phyloP scores from a whole-genome alignment of 2,329 filamentous ascomycete genomes.

The Scytalidium sp. region DNA sequence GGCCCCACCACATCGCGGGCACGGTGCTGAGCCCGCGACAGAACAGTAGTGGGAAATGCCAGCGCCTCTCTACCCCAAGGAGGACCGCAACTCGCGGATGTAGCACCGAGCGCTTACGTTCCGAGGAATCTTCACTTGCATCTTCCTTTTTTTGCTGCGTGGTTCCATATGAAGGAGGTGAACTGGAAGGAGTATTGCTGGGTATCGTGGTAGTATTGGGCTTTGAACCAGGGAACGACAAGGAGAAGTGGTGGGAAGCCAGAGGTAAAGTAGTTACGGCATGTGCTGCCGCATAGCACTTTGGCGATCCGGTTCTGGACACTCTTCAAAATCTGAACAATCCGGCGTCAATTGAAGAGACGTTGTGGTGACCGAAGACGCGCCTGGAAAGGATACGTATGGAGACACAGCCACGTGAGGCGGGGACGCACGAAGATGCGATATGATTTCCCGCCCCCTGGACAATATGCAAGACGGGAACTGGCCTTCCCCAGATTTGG shows the following conservation, averaged over 20 bases:
- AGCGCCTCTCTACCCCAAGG: conserved; percentile 67
- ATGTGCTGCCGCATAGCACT: conserved; percentile 32
- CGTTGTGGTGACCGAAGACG: neutral
- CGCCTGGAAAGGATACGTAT: neutral
- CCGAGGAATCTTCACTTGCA: conserved; percentile 16
- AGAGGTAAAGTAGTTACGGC: conserved; percentile 26
- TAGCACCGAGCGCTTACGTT: conserved; percentile 42
- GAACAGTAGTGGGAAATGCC: conserved; percentile 71
- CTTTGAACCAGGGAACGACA: neutral
- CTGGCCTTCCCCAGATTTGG: neutral
- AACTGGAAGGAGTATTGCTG: neutral
- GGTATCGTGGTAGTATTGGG: neutral
- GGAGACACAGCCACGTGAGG: neutral
- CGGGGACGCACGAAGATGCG: neutral
- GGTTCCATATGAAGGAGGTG: conserved; percentile 8
- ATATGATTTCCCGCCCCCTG: neutral
- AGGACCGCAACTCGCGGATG: conserved; percentile 78
- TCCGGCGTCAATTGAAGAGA: neutral
- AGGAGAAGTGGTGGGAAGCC: conserved; percentile 19
- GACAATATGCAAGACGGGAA: neutral
- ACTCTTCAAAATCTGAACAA: neutral
- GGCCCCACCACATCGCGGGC: conserved; percentile 69
- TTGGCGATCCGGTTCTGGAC: conserved; percentile 2
- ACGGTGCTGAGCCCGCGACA: conserved; percentile 70
- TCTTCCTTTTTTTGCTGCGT: conserved; percentile 18